Evolutionary conservation across 1,284 basidiomycete species (phyloP).

Genomic region (Ustilago shanxiensis): DNA sequence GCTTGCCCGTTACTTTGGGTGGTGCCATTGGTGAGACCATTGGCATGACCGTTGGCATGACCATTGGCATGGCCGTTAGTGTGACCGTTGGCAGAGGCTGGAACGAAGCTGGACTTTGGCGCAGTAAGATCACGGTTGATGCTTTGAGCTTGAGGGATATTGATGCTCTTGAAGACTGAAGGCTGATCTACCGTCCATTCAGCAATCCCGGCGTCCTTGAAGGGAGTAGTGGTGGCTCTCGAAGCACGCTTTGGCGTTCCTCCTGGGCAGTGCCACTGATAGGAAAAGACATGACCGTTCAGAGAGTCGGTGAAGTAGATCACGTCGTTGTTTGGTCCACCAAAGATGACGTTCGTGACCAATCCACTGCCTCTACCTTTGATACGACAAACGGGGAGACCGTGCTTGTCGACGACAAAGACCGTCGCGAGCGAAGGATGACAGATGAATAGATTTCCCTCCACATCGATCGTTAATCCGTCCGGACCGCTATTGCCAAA

Average conservation of each 20-base stretch:
- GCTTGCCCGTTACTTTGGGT: too few species aligned
- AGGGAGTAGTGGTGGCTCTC: background rate
- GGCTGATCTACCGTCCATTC: background rate
- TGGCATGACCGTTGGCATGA: too few species aligned
- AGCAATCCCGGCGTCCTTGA: background rate
- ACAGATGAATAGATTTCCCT: conserved; percentile 14
- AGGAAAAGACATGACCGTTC: conserved; percentile 7
- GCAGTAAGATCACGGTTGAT: conserved; percentile 6
- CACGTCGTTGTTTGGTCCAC: conserved; percentile 8
- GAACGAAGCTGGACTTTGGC: conserved; percentile 3
- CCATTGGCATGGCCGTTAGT: too few species aligned
- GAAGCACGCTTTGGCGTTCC: conserved; percentile 8
- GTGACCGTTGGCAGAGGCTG: background rate
- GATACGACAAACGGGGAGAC: conserved; percentile 9
- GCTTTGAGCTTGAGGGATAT: background rate
- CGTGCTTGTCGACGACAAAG: conserved; percentile 14
- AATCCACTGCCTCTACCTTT: conserved; percentile 7
- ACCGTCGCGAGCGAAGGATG: conserved; percentile 12
- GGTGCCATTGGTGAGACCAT: too few species aligned
- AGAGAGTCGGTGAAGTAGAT: conserved; percentile 9
- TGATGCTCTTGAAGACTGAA: background rate
- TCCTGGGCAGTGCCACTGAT: conserved; percentile 14
- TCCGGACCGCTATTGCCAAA: conserved; percentile 16
- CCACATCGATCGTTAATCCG: conserved; percentile 7
- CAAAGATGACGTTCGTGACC: conserved; percentile 7